Base-by-base conservation (phyloP, 805 yeast genomes). In the Starmerella gropengiesseri region DNA sequence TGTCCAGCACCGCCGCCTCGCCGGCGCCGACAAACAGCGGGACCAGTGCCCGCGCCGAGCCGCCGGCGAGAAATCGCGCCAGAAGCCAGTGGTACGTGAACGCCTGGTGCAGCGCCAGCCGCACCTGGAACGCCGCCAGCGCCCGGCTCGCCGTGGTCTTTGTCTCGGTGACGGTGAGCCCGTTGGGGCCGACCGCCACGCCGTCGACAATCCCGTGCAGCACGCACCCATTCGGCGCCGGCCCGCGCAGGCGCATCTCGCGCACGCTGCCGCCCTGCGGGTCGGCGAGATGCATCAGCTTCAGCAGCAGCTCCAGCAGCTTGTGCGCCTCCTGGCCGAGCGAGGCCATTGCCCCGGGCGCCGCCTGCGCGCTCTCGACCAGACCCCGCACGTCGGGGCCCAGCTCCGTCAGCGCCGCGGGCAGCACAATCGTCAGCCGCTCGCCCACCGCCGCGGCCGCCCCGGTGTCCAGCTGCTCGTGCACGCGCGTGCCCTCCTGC, bases 21-120 rank as follows among this genome's bases (percentile, higher is more conserved):
- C 5, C 34, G 7, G 14, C 18, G 4, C 11, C 12, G 14, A 3
- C 5, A 16, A 43, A 22, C 29, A 27, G 4, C 12, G 18, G 9
- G 22, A 23, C 30, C 23, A 37, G 16, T 14, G 31, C 14, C 11
- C 16, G 33, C 27, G 18, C 35, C 3, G 35, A 23, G 3, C 26
- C 25, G 9, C 37, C 13, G n/a, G 16, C 22, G 28, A 46, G 22
- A 44, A 51, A 37, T 17, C 26, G 25, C 12, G 23, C 5, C 33
- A 59, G 30, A 35, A 60, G 31, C 30, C 42, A 28, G 28, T 53
- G 55, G 41, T 60, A 60, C 7, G 52, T 32, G 28, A 57, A 44
- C n/a, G 59, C 41, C 45, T 60, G 65, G 38, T 60, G 65, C 34
- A 53, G 58, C 3, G 65, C 65, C 4, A 57, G 45, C 3, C 55